A percentile compares a stretch with the other conserved stretches of the same genome.
Conservation (phyloP, 805 yeast genomes). For the Candida insectalens region DNA sequence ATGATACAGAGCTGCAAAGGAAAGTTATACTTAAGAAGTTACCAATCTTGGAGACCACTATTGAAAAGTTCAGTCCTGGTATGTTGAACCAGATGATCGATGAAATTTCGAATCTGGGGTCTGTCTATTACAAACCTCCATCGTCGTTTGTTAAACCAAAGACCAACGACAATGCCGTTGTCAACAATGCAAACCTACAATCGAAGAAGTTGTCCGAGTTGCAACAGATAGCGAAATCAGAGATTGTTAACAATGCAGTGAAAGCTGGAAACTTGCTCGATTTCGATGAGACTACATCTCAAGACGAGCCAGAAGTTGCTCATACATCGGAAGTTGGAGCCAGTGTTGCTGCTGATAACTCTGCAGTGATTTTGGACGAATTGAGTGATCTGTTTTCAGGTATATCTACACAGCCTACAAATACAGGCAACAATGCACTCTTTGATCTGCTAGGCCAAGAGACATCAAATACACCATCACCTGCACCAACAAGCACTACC, state of each 20-base stretch:
- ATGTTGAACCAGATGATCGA: slow-evolving; percentile 56
- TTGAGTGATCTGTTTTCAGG: slow-evolving; percentile 59
- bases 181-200: slow-evolving; percentile 21
- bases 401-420: slow-evolving; percentile 16
- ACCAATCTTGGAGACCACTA: slow-evolving; percentile 65
- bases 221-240: slow-evolving; percentile 67
- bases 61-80: slow-evolving; percentile 60
- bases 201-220: slow-evolving; percentile 67
- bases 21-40: slow-evolving; percentile 49
- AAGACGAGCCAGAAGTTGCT: slow-evolving; percentile 6
- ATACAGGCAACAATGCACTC: neutral
- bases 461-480: no score
- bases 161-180: slow-evolving; percentile 9
- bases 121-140: slow-evolving; percentile 83
- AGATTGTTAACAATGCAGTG: slow-evolving; percentile 46
- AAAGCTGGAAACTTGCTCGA: slow-evolving; percentile 79
- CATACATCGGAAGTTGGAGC: slow-evolving; percentile 14
- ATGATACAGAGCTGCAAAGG: slow-evolving; percentile 31
- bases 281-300: slow-evolving; percentile 58
- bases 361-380: slow-evolving; percentile 44
- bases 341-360: slow-evolving; percentile 24
- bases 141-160: slow-evolving; percentile 37
- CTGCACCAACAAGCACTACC: no score
- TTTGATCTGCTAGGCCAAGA: neutral
- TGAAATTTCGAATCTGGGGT: slow-evolving; percentile 79